These are phyloP conservation scores for Coccomyxa sp. DNA, from an alignment of 139 green algal species.

Conservation along the genomic window DNA sequence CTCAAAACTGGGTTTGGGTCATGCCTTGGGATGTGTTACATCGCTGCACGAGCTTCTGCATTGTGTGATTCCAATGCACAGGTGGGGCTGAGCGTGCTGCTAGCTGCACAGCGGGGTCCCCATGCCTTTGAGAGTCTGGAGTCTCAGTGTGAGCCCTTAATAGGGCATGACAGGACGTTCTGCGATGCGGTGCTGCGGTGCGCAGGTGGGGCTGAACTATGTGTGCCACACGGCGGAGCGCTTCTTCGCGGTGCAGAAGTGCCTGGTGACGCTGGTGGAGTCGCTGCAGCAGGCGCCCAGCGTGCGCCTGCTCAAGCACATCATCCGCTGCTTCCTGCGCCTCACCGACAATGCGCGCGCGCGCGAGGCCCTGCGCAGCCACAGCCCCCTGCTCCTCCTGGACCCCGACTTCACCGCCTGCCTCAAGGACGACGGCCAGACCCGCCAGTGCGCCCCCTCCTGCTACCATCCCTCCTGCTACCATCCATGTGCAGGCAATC, in stretches of 20 bases:
- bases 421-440: conserved; percentile 92
- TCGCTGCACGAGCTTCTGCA: too few species aligned
- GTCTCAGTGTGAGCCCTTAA: too few species aligned
- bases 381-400: conserved; percentile 86
- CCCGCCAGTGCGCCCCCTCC: conserved; percentile 53
- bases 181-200: too few species aligned
- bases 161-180: too few species aligned
- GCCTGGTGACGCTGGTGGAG: conserved; percentile 89
- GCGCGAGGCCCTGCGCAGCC: conserved; percentile 89
- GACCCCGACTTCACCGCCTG: conserved; percentile 87
- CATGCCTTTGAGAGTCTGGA: too few species aligned
- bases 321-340: conserved; percentile 97
- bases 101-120: too few species aligned
- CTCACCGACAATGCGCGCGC: conserved; percentile 71
- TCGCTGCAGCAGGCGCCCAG: conserved; percentile 83
- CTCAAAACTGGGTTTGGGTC: too few species aligned
- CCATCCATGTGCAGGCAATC: too few species aligned
- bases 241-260: conserved; percentile 95
- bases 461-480: neutral
- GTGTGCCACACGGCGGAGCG: conserved; percentile 97
- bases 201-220: conserved; percentile 89
- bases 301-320: conserved; percentile 97
- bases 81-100: too few species aligned
- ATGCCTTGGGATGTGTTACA: too few species aligned
- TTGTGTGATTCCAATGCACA: too few species aligned